phyloP scores from a whole-genome alignment of 169 alveolate species.

The Pseudocohnilembus persalinus region DNA sequence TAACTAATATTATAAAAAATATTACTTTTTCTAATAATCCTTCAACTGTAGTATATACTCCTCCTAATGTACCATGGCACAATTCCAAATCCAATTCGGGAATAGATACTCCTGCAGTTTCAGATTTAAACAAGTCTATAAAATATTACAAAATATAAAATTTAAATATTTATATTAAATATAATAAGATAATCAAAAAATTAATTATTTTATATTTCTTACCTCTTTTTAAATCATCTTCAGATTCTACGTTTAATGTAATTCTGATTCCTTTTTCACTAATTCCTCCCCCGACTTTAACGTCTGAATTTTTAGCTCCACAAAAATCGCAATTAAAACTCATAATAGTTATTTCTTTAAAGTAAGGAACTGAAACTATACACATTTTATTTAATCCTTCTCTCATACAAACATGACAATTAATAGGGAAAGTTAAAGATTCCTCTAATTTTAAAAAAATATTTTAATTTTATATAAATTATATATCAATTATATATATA shows the following conservation, averaged over 20 bases:
- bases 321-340: constrained; percentile 93
- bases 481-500: no score
- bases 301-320: constrained; percentile 93
- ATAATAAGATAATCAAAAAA: no score
- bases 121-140: constrained; percentile 92
- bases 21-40: constrained; percentile 85
- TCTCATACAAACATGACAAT: constrained; percentile 70
- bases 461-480: no score
- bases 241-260: constrained; percentile 75
- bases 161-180: no score
- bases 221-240: constrained; percentile 90
- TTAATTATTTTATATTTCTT: no score
- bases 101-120: constrained; percentile 89
- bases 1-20: neutral
- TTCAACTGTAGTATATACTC: constrained; percentile 95
- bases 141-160: no score
- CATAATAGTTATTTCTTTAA: constrained; percentile 93
- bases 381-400: constrained; percentile 85
- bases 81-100: constrained; percentile 94
- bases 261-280: constrained; percentile 90
- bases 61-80: constrained; percentile 91
- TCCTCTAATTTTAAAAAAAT: constrained; percentile 36
- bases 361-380: constrained; percentile 95
- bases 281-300: constrained; percentile 97
- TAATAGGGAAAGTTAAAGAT: constrained; percentile 62